phyloP scores from a whole-genome alignment of 2,329 filamentous ascomycete species.

The Tolypocladium tundrense region DNA sequence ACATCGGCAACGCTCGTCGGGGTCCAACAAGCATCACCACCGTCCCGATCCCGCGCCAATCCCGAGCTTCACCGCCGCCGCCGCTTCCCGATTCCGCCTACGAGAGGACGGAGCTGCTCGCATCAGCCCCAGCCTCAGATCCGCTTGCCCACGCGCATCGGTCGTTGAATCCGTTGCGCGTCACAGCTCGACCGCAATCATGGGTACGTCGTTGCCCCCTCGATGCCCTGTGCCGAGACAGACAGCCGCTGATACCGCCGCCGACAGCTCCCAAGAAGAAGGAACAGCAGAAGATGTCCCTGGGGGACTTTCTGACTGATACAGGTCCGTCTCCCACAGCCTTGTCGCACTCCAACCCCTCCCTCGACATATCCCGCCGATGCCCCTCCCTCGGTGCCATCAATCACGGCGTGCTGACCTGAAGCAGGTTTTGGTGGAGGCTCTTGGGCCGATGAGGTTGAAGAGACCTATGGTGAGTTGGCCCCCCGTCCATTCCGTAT shows the following conservation, averaged over 20 bases:
- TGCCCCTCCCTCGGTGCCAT: slow-evolving; percentile 1
- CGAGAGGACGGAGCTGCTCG: neutral
- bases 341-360: slow-evolving; percentile 12
- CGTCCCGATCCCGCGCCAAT: slow-evolving; percentile 8
- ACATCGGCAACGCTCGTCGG: slow-evolving; percentile 28
- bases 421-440: slow-evolving; percentile 44
- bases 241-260: slow-evolving; percentile 6
- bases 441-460: slow-evolving; percentile 99
- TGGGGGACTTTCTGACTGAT: slow-evolving; percentile 90
- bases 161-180: slow-evolving; percentile 34
- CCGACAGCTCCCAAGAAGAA: slow-evolving; percentile 78
- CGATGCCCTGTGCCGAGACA: slow-evolving; percentile 1
- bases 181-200: slow-evolving; percentile 45
- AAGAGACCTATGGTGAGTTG: slow-evolving; percentile 69
- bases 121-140: neutral
- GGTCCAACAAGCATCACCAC: slow-evolving; percentile 19
- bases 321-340: slow-evolving; percentile 54
- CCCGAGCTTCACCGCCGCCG: slow-evolving; percentile 3
- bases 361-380: slow-evolving; percentile 11
- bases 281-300: slow-evolving; percentile 92
- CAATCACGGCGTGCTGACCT: slow-evolving; percentile 15
- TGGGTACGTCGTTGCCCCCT: slow-evolving; percentile 33
- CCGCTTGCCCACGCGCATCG: slow-evolving; percentile 24
- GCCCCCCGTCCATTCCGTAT: slow-evolving; percentile 3
- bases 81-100: neutral